Base-by-base conservation (phyloP, 106 monocot genomes). In the Ottelia alismoides region DNA sequence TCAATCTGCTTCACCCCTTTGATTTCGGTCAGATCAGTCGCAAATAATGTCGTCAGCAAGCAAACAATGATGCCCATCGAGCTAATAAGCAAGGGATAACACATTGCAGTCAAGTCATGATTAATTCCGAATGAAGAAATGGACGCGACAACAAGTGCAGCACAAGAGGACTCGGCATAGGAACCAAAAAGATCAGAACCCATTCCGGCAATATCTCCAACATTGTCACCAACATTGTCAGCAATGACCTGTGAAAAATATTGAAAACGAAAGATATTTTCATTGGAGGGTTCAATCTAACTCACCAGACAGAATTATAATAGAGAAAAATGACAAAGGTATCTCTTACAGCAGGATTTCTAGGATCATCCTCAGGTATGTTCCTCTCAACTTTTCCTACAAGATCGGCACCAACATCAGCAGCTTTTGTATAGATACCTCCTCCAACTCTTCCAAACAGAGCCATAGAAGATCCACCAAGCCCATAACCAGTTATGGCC, bases 121-220 rank as follows among this genome's bases (percentile, higher is more conserved):
- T 49, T 58, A 20, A 57, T 58, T 58, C 66, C 57, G 25, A 67
- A 67, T n/a, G 66, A 67, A 51, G 66, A 67, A 35, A 67, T 67
- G 17, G 66, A 67, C 22, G 66, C 66, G 27, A 67, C 66, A 0
- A 67, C 66, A 11, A 67, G 45, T 2, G 66, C 66, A 19, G 57
- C 66, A 58, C 66, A 67, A 25, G 66, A 57, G 2, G 66, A 48
- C 44, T 67, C 66, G 22, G 66, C 66, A 22, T 67, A 67, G 6
- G 66, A 67, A 11, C 66, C 66, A 40, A 67, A 67, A 35, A 67
- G 52, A 58, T 67, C 66, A 50, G 66, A 67, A 19, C 66, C 66
- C 66, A 67, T 67, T 19, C 66, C 66, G 4, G 66, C 66, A 58
- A 67, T 67, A 58, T 67, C 66, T 23, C 66, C 66, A 67, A 67